Evolutionary conservation across 306 rosid genomes (phyloP).

Genomic region (Hippophae rhamnoides): DNA sequence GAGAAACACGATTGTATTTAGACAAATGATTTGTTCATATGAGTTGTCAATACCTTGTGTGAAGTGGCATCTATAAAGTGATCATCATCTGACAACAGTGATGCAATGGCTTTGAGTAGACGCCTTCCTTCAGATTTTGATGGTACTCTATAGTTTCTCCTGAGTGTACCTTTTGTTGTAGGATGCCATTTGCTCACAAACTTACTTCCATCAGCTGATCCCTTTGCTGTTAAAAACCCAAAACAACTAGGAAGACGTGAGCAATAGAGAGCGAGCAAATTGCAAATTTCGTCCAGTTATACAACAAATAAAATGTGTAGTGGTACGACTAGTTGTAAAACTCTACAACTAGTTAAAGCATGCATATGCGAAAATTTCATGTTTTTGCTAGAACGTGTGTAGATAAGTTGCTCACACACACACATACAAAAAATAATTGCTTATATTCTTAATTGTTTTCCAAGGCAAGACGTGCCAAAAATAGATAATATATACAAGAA

Average conservation of each 20-base stretch:
- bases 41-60: slow-evolving; percentile 52
- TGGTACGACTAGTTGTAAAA: too few relatives aligned
- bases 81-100: slow-evolving; percentile 77
- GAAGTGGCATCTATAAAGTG: slow-evolving; percentile 88
- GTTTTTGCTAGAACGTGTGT: too few relatives aligned
- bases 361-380: too few relatives aligned
- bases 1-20: neutral
- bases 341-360: too few relatives aligned
- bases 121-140: slow-evolving; percentile 75
- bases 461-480: too few relatives aligned
- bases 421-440: too few relatives aligned
- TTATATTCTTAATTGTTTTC: too few relatives aligned
- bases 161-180: slow-evolving; percentile 87
- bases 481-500: too few relatives aligned
- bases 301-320: too few relatives aligned
- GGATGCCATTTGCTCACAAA: slow-evolving; percentile 95
- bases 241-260: neutral
- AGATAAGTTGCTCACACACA: too few relatives aligned
- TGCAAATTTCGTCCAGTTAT: too few relatives aligned
- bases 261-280: too few relatives aligned
- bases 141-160: slow-evolving; percentile 78
- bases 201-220: slow-evolving; percentile 43
- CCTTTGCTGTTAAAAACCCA: slow-evolving; percentile 29
- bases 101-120: slow-evolving; percentile 73
- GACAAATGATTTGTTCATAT: neutral